Base-by-base conservation (phyloP, 306 rosid species). In the Vicia sativa region DNA sequence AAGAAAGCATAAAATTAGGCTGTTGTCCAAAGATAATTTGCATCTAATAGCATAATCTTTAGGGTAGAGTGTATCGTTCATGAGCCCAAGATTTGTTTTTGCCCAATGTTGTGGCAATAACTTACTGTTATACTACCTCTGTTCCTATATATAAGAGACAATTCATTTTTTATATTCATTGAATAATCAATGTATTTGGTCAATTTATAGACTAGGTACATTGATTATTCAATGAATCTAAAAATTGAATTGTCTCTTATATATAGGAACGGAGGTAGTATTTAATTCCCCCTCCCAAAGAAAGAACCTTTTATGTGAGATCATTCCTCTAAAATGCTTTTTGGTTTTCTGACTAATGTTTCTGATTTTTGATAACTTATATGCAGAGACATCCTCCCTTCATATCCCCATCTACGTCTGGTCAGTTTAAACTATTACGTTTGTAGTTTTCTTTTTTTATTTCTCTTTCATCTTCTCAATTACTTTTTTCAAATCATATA, bases 321-420 rank as follows among this genome's bases (percentile, higher is more conserved):
- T 52, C 41, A 35, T 44, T 14, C 4, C 19, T n/a, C 3, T 70
- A 23, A 41, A 43, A 23, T 7, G 19, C 62, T 72, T 54, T 81
- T 62, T 70, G 78, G 70, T 67, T 67, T 67, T 61, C 8, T 26
- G 62, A 55, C 69, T 75, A 55, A 76, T 65, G 61, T 58, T 48
- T 35, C 55, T 64, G 43, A 14, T 67, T 35, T 38, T 76, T 61
- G 65, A 69, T 41, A 18, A 77, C 75, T 77, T 62, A 35, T 78
- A 71, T 82, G 87, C 92, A 93, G 99, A 85, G 97, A 90, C 82
- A 75, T 85, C 82, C 97, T 93, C 78, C 91, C 89, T 73, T 82
- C 78, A 44, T 60, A 70, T 78, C 95, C 95, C 52, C 82, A 81
- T 45, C 78, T 93, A 70, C 95, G 77, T 9, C 83, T 93, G 99